Evolutionary conservation across 164 flowering plant species (phyloP), one percentile per base, ranked within the genome.

Genomic region (Pachysandra terminalis): DNA sequence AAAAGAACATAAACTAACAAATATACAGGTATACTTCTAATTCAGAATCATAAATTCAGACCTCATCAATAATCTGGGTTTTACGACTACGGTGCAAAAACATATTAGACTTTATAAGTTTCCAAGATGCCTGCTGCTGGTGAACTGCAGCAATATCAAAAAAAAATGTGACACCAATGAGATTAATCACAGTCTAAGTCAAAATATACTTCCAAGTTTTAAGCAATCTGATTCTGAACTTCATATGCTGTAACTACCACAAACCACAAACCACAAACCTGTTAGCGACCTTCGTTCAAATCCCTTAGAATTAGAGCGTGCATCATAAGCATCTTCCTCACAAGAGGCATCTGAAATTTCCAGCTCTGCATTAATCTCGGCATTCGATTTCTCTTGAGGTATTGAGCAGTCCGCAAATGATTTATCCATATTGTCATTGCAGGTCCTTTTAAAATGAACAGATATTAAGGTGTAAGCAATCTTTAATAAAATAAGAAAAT

Each of bases 331-430:
- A 77, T 84, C 89, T 73, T 88, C 99, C 60, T 90, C 99, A 70
- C 86, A 68, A 68, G 88, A 86, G 64, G 72, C 86, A 75, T 89
- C 98, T 60, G 97, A 87, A 86, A 96, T 76, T 59, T 87, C 87
- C 88, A 96, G 79, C 83, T 96, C 99, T 7, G 87, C 86, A 77
- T 96, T 93, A 59, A 96, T 93, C 56, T 85, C 98, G 40, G 85
- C 88, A 86, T 96, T 87, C 67, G 98, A 81, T 83, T 85, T 96
- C 82, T 86, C 98, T 84, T 93, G 99, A 59, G 95, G 93, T 51
- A 86, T 78, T 78, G 95, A 89, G 77, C 99, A 96, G 72, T 86
- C 87, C 63, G 96, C 90, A 84, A 86, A 96, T 28, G 77, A 78
- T 80, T 82, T 81, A 75, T 96, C 97, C 73, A 66, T 41, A 81